Conservation (phyloP, 2,329 filamentous ascomycete genomes). For the Trichoderma endophyticum region DNA sequence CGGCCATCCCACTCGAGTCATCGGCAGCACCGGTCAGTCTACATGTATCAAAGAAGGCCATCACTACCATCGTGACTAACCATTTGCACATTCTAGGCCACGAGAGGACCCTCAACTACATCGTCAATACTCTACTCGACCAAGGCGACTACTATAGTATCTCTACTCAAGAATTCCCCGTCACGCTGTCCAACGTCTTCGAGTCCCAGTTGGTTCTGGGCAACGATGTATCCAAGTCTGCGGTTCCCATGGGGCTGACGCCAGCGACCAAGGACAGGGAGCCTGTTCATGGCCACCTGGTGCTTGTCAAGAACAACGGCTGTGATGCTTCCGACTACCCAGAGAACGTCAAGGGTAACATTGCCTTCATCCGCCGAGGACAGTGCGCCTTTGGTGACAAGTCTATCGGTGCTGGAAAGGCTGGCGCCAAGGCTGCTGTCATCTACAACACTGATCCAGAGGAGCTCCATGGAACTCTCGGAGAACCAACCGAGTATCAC, state of each 20-base stretch:
- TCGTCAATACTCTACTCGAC: constrained; percentile 52
- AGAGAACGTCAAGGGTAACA: constrained; percentile 53
- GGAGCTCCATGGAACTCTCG: constrained; percentile 64
- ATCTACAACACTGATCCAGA: constrained; percentile 71
- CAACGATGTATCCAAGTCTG: constrained; percentile 46
- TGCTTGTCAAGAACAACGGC: constrained; percentile 60
- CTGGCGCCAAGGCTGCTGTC: constrained; percentile 67
- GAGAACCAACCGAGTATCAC: constrained; percentile 55
- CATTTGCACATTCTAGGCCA: constrained; percentile 47
- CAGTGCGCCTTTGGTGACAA: constrained; percentile 70
- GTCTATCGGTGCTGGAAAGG: constrained; percentile 62
- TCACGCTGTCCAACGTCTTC: constrained; percentile 57
- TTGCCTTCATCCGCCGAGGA: constrained; percentile 70
- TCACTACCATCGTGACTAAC: not conserved
- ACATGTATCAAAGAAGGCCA: not conserved
- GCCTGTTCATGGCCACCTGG: constrained; percentile 56
- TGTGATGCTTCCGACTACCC: constrained; percentile 65
- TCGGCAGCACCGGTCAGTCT: constrained; percentile 59
- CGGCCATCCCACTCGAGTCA: constrained; percentile 67
- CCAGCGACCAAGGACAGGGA: constrained; percentile 61
- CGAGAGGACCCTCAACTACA: constrained; percentile 60
- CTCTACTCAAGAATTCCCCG: constrained; percentile 62
- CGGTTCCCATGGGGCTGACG: constrained; percentile 61
- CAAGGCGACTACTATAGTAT: constrained; percentile 61
- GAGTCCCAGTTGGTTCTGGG: constrained; percentile 58